Percentiles rank a stretch among this genome's conserved stretches.
These are phyloP conservation scores for Penicillium hordei DNA, from an alignment of 2,329 filamentous ascomycete genomes.

Conservation along the genomic window DNA sequence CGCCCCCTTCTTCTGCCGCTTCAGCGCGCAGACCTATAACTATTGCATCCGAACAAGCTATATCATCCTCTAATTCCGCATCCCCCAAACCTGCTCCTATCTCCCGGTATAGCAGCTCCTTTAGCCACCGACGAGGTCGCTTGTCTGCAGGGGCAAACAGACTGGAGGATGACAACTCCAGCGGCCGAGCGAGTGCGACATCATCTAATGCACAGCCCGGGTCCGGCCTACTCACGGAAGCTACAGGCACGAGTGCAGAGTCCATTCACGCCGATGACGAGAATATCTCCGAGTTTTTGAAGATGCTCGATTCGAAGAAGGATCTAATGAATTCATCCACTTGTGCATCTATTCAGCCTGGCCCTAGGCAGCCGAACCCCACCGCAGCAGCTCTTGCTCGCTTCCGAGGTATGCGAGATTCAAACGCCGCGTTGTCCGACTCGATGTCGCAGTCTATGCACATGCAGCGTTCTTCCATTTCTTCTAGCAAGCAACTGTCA, in stretches of 20 bases:
- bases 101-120: constrained; percentile 91
- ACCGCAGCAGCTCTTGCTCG: constrained; percentile 78
- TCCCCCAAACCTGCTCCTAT: constrained; percentile 77
- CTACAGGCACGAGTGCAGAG: constrained; percentile 63
- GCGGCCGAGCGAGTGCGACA: constrained; percentile 54
- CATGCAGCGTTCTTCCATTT: constrained; percentile 77
- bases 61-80: constrained; percentile 66
- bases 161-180: constrained; percentile 57
- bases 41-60: constrained; percentile 59
- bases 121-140: constrained; percentile 77
- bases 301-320: constrained; percentile 81
- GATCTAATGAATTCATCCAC: constrained; percentile 72
- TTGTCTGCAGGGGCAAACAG: constrained; percentile 69
- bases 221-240: constrained; percentile 73
- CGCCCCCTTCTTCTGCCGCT: constrained; percentile 39
- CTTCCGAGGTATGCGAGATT: constrained; percentile 86
- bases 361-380: constrained; percentile 72
- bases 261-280: constrained; percentile 80
- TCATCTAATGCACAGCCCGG: constrained; percentile 63
- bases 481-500: constrained; percentile 71
- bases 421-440: constrained; percentile 83
- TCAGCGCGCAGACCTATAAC: constrained; percentile 48
- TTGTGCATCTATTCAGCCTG: constrained; percentile 59
- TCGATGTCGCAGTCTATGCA: constrained; percentile 89
- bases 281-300: constrained; percentile 90